Base-by-base conservation (phyloP, 2,329 filamentous ascomycete genomes). In the Penicillium sp. region DNA sequence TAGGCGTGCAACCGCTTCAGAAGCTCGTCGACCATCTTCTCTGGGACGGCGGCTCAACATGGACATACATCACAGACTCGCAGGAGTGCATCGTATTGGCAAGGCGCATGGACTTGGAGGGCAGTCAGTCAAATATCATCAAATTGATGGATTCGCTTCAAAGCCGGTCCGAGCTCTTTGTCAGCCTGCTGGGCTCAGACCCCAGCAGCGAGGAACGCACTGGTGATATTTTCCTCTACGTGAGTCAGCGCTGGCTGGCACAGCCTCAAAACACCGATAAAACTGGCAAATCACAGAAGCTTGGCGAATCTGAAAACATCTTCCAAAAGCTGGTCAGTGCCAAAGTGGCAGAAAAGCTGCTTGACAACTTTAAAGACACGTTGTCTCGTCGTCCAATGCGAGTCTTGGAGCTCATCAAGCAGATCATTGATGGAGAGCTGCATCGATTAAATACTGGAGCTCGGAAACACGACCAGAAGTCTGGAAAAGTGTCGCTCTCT, bases 321-420 rank as follows among this genome's bases (percentile, higher is more conserved):
- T 46, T 69, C n/a, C 58, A 63, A 36, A 68, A 66, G 40, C 50
- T 73, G 14, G 55, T 70, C 10, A 65, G 63, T 51, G 68, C 70
- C 2, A 73, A 72, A 45, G 46, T 73, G 28, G 62, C 69, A 5
- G 68, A 72, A 48, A 67, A 67, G 27, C 54, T 73, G 4, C 58
- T 73, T 7, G 63, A 67, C 14, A 65, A 64, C n/a, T 72, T 70
- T 54, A 71, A 70, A 45, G 69, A 72, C 46, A 66, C 60, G 16
- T 55, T 73, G 16, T 70, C 69, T 34, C 64, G 66, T n/a, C 63
- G 58, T 27, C 69, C 69, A n/a, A 44, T 67, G 6, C 63, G 63
- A 22, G 64, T 72, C 4, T 54, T 73, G 13, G 66, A 69, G 47
- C 66, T 73, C 13, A 64, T 71, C 34, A 65, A 69, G 29, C 70